Evolutionary conservation across 2,329 filamentous ascomycete genomes (phyloP), one percentile per base, ranked within the genome.

Genomic region (Tolypocladium cylindrosporum): DNA sequence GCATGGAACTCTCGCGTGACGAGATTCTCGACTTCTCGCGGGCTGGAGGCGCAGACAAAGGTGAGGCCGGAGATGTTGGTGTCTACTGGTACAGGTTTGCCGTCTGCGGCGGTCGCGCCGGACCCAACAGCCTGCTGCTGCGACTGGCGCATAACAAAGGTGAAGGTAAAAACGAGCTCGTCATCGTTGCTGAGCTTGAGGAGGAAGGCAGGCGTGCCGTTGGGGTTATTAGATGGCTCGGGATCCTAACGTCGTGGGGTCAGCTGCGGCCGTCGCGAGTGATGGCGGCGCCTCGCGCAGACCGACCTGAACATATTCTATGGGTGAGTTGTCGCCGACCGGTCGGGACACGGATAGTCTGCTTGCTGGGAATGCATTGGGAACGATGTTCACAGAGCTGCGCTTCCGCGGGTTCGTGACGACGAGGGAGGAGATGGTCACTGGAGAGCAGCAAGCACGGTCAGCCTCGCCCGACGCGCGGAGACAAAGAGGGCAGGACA

Each of bases 1-100:
- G 93, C 91, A 65, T 97, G 91, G 67, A 99, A 97, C 72, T 99
- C 94, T 65, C 92, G 82, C 19, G 93, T 97, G 54, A 97, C 87
- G 53, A 99, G 77, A 64, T 94, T 97, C 68, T 97, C 94, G 57
- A 99, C 84, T 67, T 99, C 94, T 73, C 84, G 89, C 39, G 85
- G 77, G 56, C 86, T 96, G 0, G 92, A 90, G 48, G 90, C 93
- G 71, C 93, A 93, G 61, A 95, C 88, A 71, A 92, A 97, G 10
- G 94, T 99, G 61, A 99, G 80, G 55, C 93, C 91, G 60, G 88
- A 91, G 67, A 99, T 89, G 57, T 81, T 80, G 2, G 91, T 94
- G 66, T 97, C 91, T 54, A 78, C 69, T 6, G 76, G 65, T 57
- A 76, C 54, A 13, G 77, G 71, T 9, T 78, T 68, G 39, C 78